Percentiles rank a stretch among this genome's conserved stretches.
Evolutionary conservation across 495 filamentous ascomycete species (phyloP).

Genomic region (Aspergillus avenaceus): DNA sequence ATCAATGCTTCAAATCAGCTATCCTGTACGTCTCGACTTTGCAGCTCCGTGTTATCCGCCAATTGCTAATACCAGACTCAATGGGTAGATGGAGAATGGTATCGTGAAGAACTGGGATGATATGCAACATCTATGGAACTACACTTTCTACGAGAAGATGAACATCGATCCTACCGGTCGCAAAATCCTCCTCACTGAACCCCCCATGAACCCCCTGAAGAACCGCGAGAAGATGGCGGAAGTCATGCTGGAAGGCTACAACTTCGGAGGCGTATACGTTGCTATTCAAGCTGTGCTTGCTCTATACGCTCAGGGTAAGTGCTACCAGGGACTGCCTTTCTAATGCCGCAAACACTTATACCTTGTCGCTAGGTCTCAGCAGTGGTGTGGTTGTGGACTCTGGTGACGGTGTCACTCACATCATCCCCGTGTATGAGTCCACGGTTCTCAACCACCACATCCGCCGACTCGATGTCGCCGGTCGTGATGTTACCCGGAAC

Average conservation of each 20-base stretch:
- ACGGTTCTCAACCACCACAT: conserved; percentile 97
- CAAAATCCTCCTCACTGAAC: conserved; percentile 98
- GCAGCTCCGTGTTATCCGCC: conserved; percentile 2
- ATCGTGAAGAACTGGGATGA: conserved; percentile 99
- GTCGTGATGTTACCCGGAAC: conserved; percentile 94
- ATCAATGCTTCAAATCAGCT: conserved; percentile 95
- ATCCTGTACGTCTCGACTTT: conserved; percentile 59
- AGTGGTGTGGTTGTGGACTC: conserved; percentile 97
- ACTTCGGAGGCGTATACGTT: conserved; percentile 95
- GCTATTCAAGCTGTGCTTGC: conserved; percentile 98
- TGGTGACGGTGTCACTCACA: conserved; percentile 96
- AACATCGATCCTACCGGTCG: conserved; percentile 83
- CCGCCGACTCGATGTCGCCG: conserved; percentile 86
- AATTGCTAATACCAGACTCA: conserved; percentile 18
- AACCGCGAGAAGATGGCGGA: conserved; percentile 97
- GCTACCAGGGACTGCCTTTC: neutral
- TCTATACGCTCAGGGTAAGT: conserved; percentile 88
- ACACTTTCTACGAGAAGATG: conserved; percentile 96
- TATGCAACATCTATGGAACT: conserved; percentile 99
- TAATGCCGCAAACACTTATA: conserved; percentile 9
- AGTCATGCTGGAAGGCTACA: conserved; percentile 97
- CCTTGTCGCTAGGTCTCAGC: conserved; percentile 63
- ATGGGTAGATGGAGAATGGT: conserved; percentile 89
- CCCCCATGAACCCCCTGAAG: conserved; percentile 93
- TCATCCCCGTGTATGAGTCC: conserved; percentile 96